phyloP scores from a whole-genome alignment of 306 rosid species.

The Gleditsia sinensis region DNA sequence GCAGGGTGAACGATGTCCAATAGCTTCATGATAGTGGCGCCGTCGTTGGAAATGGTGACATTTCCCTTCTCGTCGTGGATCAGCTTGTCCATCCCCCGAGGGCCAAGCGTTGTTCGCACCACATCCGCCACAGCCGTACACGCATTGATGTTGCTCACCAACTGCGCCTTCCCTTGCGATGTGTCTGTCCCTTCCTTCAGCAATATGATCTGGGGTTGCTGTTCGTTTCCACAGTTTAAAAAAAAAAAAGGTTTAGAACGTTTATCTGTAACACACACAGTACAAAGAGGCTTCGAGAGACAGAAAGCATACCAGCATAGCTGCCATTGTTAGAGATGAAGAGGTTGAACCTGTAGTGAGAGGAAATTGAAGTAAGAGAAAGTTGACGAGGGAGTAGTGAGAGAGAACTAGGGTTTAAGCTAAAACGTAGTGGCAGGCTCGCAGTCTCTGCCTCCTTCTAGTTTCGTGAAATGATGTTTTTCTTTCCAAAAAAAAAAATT shows the following conservation, averaged over 20 bases:
- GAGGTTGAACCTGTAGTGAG: too few species aligned
- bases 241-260: background rate
- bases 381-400: background rate
- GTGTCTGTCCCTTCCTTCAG: conserved; percentile 97
- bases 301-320: conserved; percentile 70
- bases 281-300: conserved; percentile 4
- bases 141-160: conserved; percentile 95
- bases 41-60: conserved; percentile 95
- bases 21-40: conserved; percentile 98
- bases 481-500: too few species aligned
- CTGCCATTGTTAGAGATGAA: conserved; percentile 65
- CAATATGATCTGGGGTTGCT: conserved; percentile 99
- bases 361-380: conserved; percentile 7
- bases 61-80: conserved; percentile 88
- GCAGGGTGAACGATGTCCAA: conserved; percentile 95
- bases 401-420: conserved; percentile 54
- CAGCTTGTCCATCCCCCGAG: conserved; percentile 98
- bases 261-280: background rate
- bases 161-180: conserved; percentile 92
- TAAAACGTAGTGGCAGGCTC: background rate
- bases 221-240: conserved; percentile 46
- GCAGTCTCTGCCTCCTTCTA: conserved; percentile 22
- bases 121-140: conserved; percentile 94
- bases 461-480: background rate
- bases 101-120: conserved; percentile 89